These are phyloP conservation scores for Elsinoe perseae DNA, from an alignment of 2,329 filamentous ascomycete genomes.

Conservation along the genomic window DNA sequence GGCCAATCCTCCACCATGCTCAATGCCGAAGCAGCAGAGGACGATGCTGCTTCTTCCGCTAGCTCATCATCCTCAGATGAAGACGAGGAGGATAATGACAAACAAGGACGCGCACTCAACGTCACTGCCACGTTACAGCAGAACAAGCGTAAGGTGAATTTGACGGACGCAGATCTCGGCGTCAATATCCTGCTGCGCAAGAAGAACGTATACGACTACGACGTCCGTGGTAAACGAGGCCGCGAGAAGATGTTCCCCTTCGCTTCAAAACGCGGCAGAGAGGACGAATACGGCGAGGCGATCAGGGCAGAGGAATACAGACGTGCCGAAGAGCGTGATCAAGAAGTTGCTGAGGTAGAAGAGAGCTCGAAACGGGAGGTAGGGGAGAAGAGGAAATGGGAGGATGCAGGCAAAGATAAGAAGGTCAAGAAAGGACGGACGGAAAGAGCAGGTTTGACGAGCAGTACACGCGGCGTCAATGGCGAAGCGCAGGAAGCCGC, in stretches of 20 bases:
- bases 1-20: slow-evolving; percentile 59
- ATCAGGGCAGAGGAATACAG: slow-evolving; percentile 93
- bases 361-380: slow-evolving; percentile 66
- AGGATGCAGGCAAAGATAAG: slow-evolving; percentile 39
- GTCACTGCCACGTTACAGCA: slow-evolving; percentile 79
- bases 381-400: slow-evolving; percentile 92
- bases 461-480: slow-evolving; percentile 16
- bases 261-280: slow-evolving; percentile 66
- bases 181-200: slow-evolving; percentile 84
- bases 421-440: slow-evolving; percentile 15
- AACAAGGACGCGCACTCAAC: slow-evolving; percentile 86
- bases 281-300: slow-evolving; percentile 87
- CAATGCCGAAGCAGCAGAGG: slow-evolving; percentile 49
- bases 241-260: slow-evolving; percentile 89
- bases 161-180: slow-evolving; percentile 84
- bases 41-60: slow-evolving; percentile 71
- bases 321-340: slow-evolving; percentile 82
- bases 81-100: slow-evolving; percentile 79
- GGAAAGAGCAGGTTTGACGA: slow-evolving; percentile 9
- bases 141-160: slow-evolving; percentile 73
- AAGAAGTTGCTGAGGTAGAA: slow-evolving; percentile 52
- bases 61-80: slow-evolving; percentile 82
- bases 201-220: slow-evolving; percentile 87
- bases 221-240: slow-evolving; percentile 83
- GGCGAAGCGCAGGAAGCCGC: slow-evolving; percentile 22